Conservation (phyloP, 192 early-diverging fungal genomes). For the Phlyctochytrium bullatum region DNA sequence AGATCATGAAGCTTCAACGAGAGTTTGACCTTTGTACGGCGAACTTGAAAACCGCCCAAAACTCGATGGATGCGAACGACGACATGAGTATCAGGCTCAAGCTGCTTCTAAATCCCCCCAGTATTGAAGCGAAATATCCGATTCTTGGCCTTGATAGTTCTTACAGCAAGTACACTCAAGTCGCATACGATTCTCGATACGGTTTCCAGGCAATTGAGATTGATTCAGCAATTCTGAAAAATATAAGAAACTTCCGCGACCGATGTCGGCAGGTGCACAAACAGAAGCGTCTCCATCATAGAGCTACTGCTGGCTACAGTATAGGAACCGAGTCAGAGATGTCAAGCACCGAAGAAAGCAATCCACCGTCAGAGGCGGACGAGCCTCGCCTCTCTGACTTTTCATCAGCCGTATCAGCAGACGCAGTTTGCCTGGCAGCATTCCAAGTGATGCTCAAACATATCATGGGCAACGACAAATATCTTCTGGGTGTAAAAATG, state of each 20-base stretch:
- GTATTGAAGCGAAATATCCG: slow-evolving; percentile 32
- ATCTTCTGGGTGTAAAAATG: slow-evolving; percentile 40
- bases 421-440: slow-evolving; percentile 30
- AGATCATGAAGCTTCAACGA: slow-evolving; percentile 44
- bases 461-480: slow-evolving; percentile 48
- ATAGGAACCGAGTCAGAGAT: background rate
- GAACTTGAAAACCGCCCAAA: slow-evolving; percentile 31
- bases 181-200: slow-evolving; percentile 19
- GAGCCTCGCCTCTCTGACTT: background rate
- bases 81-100: slow-evolving; percentile 45
- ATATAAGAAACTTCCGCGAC: slow-evolving; percentile 37
- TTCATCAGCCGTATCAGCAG: background rate
- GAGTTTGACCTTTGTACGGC: slow-evolving; percentile 28
- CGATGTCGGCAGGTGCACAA: slow-evolving; percentile 18
- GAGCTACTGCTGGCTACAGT: background rate
- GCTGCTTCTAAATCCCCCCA: slow-evolving; percentile 42
- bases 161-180: background rate
- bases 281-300: slow-evolving; percentile 1
- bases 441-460: slow-evolving; percentile 53
- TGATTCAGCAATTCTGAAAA: slow-evolving; percentile 27
- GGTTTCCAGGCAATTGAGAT: slow-evolving; percentile 35
- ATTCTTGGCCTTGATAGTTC: slow-evolving; percentile 33
- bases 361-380: background rate
- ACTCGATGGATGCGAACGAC: slow-evolving; percentile 44
- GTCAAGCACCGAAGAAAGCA: slow-evolving; percentile 3